These are phyloP conservation scores for Botryobasidium botryosum DNA, from an alignment of 768 basidiomycete genomes.

Conservation along the genomic window DNA sequence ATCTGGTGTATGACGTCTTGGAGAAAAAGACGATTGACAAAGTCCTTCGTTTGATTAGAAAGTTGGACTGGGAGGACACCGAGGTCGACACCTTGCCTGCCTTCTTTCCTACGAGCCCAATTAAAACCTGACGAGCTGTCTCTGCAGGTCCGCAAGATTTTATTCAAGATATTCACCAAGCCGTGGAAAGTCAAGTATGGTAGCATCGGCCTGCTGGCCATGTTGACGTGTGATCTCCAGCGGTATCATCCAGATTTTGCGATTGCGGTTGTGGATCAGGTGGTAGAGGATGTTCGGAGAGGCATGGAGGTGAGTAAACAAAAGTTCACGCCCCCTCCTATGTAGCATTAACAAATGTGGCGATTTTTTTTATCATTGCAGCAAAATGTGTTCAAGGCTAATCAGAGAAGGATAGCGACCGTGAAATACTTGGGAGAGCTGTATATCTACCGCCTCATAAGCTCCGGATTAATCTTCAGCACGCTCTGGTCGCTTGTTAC, in stretches of 20 bases:
- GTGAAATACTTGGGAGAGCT: slow-evolving; percentile 94
- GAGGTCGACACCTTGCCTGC: slow-evolving; percentile 16
- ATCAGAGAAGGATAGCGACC: slow-evolving; percentile 81
- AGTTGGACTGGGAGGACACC: slow-evolving; percentile 86
- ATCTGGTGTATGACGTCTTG: slow-evolving; percentile 87
- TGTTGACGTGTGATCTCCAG: slow-evolving; percentile 88
- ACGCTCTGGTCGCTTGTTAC: slow-evolving; percentile 87
- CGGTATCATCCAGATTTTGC: slow-evolving; percentile 83
- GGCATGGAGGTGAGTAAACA: slow-evolving; percentile 46
- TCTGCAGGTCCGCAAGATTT: slow-evolving; percentile 34
- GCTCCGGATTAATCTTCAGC: slow-evolving; percentile 82
- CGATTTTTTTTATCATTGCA: slow-evolving; percentile 13
- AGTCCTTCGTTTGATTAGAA: slow-evolving; percentile 80
- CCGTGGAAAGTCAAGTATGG: slow-evolving; percentile 95
- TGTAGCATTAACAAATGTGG: no score
- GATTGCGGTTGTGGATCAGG: slow-evolving; percentile 80
- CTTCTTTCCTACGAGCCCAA: no score
- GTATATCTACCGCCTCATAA: slow-evolving; percentile 87
- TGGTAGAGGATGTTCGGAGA: slow-evolving; percentile 78
- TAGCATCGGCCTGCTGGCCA: slow-evolving; percentile 77
- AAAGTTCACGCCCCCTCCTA: neutral
- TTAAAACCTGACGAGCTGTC: slow-evolving; percentile 5
- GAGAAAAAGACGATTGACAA: slow-evolving; percentile 91
- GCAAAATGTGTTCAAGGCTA: slow-evolving; percentile 86
- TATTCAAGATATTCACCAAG: slow-evolving; percentile 89